Percentiles rank a stretch among this genome's conserved stretches.
These are phyloP conservation scores for Anthostomella pinea DNA, from an alignment of 2,329 filamentous ascomycete genomes.

Conservation along the genomic window DNA sequence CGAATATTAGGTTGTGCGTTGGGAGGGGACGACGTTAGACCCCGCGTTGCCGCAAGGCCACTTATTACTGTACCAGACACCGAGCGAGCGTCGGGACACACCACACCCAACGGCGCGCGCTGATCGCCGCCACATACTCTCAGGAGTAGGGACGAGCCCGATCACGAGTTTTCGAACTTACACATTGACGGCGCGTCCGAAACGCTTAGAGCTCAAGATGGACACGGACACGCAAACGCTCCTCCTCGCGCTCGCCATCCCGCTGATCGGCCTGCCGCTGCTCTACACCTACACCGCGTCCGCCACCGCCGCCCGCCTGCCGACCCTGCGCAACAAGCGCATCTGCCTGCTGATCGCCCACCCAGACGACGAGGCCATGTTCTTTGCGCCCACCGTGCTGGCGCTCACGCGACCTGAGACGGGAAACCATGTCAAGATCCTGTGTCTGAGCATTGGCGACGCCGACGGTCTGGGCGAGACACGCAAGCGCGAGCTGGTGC, in stretches of 20 bases:
- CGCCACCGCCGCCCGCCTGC: conserved; percentile 52
- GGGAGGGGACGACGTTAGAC: no score
- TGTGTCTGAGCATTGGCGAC: conserved; percentile 87
- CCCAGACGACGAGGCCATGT: conserved; percentile 99
- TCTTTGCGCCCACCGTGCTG: conserved; percentile 87
- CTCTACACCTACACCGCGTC: conserved; percentile 52
- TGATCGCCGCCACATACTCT: no score
- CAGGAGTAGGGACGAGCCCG: no score
- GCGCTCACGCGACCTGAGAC: conserved; percentile 76
- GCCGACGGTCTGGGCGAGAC: conserved; percentile 84
- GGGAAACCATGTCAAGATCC: conserved; percentile 89
- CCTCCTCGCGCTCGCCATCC: conserved; percentile 29
- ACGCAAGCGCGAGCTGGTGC: conserved; percentile 77
- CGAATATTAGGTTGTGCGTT: no score
- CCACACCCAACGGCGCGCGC: no score
- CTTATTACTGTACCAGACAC: no score
- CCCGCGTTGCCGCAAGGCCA: no score
- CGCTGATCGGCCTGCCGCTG: conserved; percentile 42
- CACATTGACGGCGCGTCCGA: no score
- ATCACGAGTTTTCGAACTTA: no score
- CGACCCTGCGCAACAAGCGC: conserved; percentile 73
- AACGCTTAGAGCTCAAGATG: no score
- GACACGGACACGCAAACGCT: no score
- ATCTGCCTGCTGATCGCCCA: conserved; percentile 94
- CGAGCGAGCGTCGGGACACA: no score